Base-by-base conservation (phyloP, 305 asterid species). In the Vinca major region DNA sequence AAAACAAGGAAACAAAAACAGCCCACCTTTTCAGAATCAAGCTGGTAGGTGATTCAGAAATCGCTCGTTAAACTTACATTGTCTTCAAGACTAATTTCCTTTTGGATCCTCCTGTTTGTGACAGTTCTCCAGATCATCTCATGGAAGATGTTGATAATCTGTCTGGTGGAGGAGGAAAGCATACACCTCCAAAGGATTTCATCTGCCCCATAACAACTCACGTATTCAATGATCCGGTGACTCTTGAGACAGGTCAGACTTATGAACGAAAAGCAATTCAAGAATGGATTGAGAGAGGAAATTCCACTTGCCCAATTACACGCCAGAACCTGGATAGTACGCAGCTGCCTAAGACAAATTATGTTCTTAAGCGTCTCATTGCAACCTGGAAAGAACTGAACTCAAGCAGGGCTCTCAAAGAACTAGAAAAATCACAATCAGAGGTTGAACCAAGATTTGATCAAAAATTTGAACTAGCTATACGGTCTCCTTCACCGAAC, bases 161-260 rank as follows among this genome's bases (percentile, higher is more conserved):
- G 10, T 63, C 64, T 51, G 77, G 77, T 39, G 77, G 65, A 49
- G 77, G 63, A 45, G 81, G 80, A 65, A 84, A 81, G 75, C 75
- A 41, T 52, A 71, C 88, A 17, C 82, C 89, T 7, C 92, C 96
- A 0, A 91, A 88, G 74, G 96, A 91, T 77, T 91, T 91, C 37
- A 89, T 91, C 43, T 91, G 97, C 77, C 97, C 95, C 52, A 89
- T 91, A 68, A 91, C 97, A 0, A 83, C 87, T n/a, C 88, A 87
- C 64, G 39, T 91, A 43, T 87, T 90, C 73, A 68, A 81, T 14
- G 97, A 90, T 65, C 97, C 97, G 0, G 97, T 90, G 21, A 90
- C 95, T 36, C 92, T 88, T 2, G 97, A 91, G 72, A 88, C 95
- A 0, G 97, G 95, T 0, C 97, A 90, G 70, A 90, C 96, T 3